Evolutionary conservation across 2,329 filamentous ascomycete genomes (phyloP), one percentile per base, ranked within the genome.

Genomic region (Neospermospora avenae): DNA sequence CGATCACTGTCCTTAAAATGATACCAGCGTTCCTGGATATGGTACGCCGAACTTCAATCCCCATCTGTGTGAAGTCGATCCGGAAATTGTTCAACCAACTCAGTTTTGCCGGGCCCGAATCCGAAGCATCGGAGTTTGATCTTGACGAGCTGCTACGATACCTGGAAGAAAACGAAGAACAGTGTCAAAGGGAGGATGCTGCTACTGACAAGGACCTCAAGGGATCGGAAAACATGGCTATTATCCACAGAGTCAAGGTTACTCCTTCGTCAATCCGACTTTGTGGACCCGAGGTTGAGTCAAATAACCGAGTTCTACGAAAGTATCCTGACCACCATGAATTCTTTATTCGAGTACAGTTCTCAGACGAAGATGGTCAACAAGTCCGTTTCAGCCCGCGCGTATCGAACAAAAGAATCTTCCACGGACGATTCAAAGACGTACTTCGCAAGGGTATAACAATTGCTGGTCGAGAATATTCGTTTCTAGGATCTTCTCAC

Each of bases 401-500:
- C 4, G 71, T 81, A 4, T 80, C 79, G 1, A 74, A 82, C 4
- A 77, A 83, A 0, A 45, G 64, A 0, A 78, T 91, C 8, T 79
- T 75, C 51, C 82, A 84, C 62, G 66, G 71, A 0, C 82, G 86
- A 0, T 93, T 92, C 72, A 81, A 82, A 55, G 63, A 70, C 0
- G 75, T 91, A 0, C 77, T 95, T 8, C 71, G 76, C 2, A 68
- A 77, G 0, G 86, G 85, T 0, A 83, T 96, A 28, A 69, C 74
- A 0, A 83, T 93, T 56, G 88, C 82, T 2, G 88, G 85, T 0
- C 78, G 85, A 13, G 69, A 73, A 0, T 91, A 85, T 68, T 73
- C 75, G 0, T 93, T 93, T 68, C 77, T 93, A 0, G 90, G 90
- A 0, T 93, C 92, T 72, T 92, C 89, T 0, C 87, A 93, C 71